Evolutionary conservation across 108 stramenopile species (phyloP), one percentile per base, ranked within the genome.

Genomic region (Poteriospumella lacustris): DNA sequence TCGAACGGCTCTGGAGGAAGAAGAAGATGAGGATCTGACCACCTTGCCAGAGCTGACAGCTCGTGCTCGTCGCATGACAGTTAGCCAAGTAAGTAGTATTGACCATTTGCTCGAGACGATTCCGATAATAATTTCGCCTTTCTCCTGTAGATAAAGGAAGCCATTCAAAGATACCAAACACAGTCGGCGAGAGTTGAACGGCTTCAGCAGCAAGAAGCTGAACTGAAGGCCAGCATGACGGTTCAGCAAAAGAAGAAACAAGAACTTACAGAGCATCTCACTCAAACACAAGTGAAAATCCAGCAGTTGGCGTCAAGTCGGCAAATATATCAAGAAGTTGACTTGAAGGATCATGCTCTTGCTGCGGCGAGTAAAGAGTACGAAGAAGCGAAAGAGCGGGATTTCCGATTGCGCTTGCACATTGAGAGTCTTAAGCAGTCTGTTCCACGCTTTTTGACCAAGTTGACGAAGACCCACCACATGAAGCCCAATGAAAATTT

Each of bases 291-390:
- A 42, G 3, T 26, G 5, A 73, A 73, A 56, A 44, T 73, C 43
- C 40, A 73, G 24, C 43, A 52, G 42, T 73, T 73, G 42, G 70
- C 70, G 9, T 73, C 70, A 12, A 34, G 3, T 34, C 70, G 70
- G 33, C 70, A 73, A 42, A 73, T 73, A 5, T 73, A 73, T 73
- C 70, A 73, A 56, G 70, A 73, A 73, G 70, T 73, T 15, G 70
- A 73, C 33, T 19, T 73, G 5, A 42, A 73, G 24, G 70, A 73
- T 73, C 5, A 5, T 52, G 70, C 70, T 73, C 42, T 73, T 12
- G 47, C 70, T 26, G 43, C 70, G 5, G 42, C 70, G 31, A 26
- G 70, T n/a, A 73, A 73, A 73, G 70, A 73, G 24, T 44, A 34
- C 42, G 70, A 73, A 26, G 70, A 73, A 26, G 12, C n/a, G 3